Conservation (phyloP, 1,284 basidiomycete genomes). For the Tranzscheliella williamsii region DNA sequence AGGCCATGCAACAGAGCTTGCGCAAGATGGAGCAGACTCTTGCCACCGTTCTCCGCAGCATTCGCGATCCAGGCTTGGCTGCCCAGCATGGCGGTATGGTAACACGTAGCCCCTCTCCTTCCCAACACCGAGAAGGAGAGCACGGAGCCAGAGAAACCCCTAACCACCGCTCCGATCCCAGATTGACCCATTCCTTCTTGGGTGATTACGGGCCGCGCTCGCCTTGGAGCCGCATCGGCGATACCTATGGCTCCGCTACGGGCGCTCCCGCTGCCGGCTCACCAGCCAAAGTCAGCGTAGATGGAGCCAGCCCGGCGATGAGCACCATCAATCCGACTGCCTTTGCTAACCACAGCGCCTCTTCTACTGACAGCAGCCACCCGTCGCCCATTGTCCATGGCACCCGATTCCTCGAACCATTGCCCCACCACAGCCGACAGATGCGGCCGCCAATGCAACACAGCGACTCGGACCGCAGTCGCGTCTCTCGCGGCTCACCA, state of each 20-base stretch:
- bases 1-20: conserved; percentile 55
- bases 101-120: conserved; percentile 33
- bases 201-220: conserved; percentile 17
- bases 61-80: conserved; percentile 45
- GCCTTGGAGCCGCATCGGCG: conserved; percentile 19
- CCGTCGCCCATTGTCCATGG: conserved; percentile 23
- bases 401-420: conserved; percentile 39
- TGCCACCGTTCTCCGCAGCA: conserved; percentile 50
- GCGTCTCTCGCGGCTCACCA: conserved; percentile 27
- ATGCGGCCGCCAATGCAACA: conserved; percentile 4
- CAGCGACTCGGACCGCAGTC: conserved; percentile 17
- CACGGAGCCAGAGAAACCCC: not conserved
- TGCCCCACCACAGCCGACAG: conserved; percentile 31
- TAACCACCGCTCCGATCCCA: conserved; percentile 7
- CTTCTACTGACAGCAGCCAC: conserved; percentile 21
- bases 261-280: conserved; percentile 6
- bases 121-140: conserved; percentile 4
- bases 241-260: conserved; percentile 13
- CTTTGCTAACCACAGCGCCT: conserved; percentile 28
- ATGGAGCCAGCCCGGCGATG: conserved; percentile 22
- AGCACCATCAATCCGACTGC: conserved; percentile 39
- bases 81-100: conserved; percentile 43
- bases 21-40: conserved; percentile 59
- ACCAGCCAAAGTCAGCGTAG: conserved; percentile 15
- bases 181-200: conserved; percentile 23